Evolutionary conservation across 2,329 filamentous ascomycete genomes (phyloP).

Genomic region (Exophiala alcalophila): DNA sequence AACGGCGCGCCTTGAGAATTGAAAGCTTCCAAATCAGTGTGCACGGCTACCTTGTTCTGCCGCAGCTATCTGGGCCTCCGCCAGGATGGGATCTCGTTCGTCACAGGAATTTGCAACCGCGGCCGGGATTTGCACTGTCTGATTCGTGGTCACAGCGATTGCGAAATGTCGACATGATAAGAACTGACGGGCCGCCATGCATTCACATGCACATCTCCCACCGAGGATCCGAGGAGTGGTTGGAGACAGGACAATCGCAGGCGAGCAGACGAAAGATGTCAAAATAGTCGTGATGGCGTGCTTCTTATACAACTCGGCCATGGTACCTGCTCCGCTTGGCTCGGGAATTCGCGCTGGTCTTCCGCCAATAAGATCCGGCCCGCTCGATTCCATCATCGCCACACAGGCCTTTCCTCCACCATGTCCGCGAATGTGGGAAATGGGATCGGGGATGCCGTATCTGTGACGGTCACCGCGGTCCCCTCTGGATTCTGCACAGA

Average conservation of each 20-base stretch:
- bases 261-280: slow-evolving; percentile 4
- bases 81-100: too few species aligned
- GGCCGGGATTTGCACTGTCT: too few species aligned
- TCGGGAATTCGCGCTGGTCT: background rate
- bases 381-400: slow-evolving; percentile 2
- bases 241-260: slow-evolving; percentile 5
- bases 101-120: too few species aligned
- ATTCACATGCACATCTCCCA: too few species aligned
- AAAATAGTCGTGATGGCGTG: slow-evolving; percentile 11
- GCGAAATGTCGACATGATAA: too few species aligned
- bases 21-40: too few species aligned
- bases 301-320: slow-evolving; percentile 5
- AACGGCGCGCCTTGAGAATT: too few species aligned
- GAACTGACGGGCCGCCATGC: too few species aligned
- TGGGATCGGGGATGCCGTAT: background rate
- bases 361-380: slow-evolving; percentile 1
- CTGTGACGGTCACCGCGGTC: background rate
- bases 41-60: too few species aligned
- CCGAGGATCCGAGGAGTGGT: too few species aligned
- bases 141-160: too few species aligned
- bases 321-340: slow-evolving; percentile 1
- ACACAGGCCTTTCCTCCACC: background rate
- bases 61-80: too few species aligned
- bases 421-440: background rate
- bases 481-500: background rate